phyloP scores from a whole-genome alignment of 768 basidiomycete species.

The Tulasnella sp. region DNA sequence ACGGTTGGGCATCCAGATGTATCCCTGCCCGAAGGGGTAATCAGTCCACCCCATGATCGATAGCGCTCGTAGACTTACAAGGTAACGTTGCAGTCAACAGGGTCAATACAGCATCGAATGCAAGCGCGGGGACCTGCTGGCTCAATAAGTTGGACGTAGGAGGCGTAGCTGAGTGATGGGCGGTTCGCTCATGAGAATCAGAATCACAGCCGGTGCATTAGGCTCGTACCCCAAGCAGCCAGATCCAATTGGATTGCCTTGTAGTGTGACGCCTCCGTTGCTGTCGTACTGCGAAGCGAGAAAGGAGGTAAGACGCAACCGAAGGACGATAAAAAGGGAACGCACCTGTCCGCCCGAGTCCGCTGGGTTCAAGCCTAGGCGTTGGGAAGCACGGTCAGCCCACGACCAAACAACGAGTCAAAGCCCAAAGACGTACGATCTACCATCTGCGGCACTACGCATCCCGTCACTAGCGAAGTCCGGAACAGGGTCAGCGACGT shows the following conservation, averaged over 20 bases:
- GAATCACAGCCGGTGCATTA: no score
- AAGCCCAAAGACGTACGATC: background rate
- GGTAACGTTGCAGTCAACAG: constrained; percentile 4
- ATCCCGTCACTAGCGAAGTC: constrained; percentile 1
- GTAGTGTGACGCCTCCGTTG: background rate
- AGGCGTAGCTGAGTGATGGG: background rate
- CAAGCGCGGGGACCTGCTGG: constrained; percentile 1
- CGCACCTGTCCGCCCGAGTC: constrained; percentile 7
- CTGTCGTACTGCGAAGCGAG: background rate
- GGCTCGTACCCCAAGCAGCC: constrained; percentile 3
- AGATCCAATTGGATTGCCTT: constrained; percentile 6
- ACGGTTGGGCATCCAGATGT: constrained; percentile 1
- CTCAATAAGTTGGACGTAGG: constrained; percentile 9
- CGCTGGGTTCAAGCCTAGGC: constrained; percentile 1
- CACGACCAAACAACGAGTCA: background rate
- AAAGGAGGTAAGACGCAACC: background rate
- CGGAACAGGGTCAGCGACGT: background rate
- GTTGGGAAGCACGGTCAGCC: background rate
- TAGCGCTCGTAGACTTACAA: background rate
- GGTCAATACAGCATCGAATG: constrained; percentile 9
- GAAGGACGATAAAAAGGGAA: background rate
- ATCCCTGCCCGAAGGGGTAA: background rate
- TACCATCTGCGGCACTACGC: background rate
- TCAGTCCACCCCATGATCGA: no score
- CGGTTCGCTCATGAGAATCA: no score